Evolutionary conservation across 106 monocot species (phyloP), one percentile per base, ranked within the genome.

Genomic region (Narthecium ossifragum): DNA sequence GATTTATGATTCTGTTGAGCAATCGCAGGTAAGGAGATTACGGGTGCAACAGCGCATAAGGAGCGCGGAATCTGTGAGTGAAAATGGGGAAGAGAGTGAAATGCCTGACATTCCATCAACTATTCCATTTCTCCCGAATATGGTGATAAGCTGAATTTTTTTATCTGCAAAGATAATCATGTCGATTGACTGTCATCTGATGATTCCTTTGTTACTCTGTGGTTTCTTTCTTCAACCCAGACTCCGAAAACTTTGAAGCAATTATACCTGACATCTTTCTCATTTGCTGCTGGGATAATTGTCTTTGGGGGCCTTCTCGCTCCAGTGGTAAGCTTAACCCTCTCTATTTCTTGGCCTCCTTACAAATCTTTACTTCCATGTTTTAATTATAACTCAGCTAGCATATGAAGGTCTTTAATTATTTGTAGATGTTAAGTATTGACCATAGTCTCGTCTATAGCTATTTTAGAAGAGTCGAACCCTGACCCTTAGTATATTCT

Each of bases 41-140:
- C 81, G 93, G 15, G 78, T 93, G 31, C 93, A 93, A 36, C 85
- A 93, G 40, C 76, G 88, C 26, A 85, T 93, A 55, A 85, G 77
- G 52, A 76, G 64, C 62, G 67, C 60, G 22, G 81, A 88, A 43
- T 82, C 31, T 38, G 55, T 62, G 46, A 63, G 61, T 39, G 75
- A 70, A 34, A 31, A 26, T 27, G 53, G 13, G 20, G 85, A 88
- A 51, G 93, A 88, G 60, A 93, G 66, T 73, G 93, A 93, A 67
- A 88, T 93, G 93, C 93, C 77, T 40, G 88, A 85, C 12, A 93
- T 93, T 32, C 82, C 93, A 31, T 93, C 93, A 21, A 82, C 88
- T 49, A 88, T 93, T 63, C 93, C 93, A 26, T 93, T 93, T 72
- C 59, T 85, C 43, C 76, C 93, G 57, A 49, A 66, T 38, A 68